Conservation (phyloP, 2,329 filamentous ascomycete genomes). For the Elsinoe batatas region DNA sequence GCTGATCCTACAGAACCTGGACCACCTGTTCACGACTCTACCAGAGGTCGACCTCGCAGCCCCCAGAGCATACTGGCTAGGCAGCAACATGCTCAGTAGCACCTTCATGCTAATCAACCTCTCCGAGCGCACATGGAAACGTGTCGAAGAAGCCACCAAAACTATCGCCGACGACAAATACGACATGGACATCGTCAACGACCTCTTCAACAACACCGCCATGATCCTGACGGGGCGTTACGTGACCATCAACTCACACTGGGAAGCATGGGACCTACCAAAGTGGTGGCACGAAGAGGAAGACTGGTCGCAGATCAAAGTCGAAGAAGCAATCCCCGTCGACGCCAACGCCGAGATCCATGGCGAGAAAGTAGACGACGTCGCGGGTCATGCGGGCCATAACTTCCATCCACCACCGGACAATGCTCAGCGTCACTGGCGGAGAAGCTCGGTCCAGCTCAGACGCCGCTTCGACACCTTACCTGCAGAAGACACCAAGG, state of each 20-base stretch:
- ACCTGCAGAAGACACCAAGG: background rate
- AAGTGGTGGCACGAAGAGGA: constrained; percentile 19
- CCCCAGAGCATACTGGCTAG: constrained; percentile 25
- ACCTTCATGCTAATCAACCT: constrained; percentile 24
- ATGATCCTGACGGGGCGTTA: constrained; percentile 23
- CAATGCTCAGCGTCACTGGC: background rate
- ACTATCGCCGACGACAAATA: constrained; percentile 19
- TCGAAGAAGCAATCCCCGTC: background rate
- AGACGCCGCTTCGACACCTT: background rate
- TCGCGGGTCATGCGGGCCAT: background rate
- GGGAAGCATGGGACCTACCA: constrained; percentile 26
- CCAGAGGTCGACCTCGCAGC: constrained; percentile 22
- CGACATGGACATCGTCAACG: constrained; percentile 26
- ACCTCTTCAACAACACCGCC: constrained; percentile 21
- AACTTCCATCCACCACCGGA: constrained; percentile 8
- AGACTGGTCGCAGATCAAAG: background rate
- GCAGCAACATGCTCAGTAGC: constrained; percentile 21
- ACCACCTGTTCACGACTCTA: constrained; percentile 23
- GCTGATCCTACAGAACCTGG: constrained; percentile 22
- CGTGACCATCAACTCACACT: constrained; percentile 23
- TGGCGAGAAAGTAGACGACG: constrained; percentile 5
- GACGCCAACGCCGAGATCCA: constrained; percentile 5
- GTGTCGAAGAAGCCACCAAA: constrained; percentile 18
- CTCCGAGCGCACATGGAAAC: constrained; percentile 21
- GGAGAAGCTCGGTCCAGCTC: too few species aligned